A percentile compares a stretch with the other conserved stretches of the same genome.
These are phyloP conservation scores for Fagopyrum tataricum DNA, from an alignment of 148 eudicot genomes.

Conservation along the genomic window DNA sequence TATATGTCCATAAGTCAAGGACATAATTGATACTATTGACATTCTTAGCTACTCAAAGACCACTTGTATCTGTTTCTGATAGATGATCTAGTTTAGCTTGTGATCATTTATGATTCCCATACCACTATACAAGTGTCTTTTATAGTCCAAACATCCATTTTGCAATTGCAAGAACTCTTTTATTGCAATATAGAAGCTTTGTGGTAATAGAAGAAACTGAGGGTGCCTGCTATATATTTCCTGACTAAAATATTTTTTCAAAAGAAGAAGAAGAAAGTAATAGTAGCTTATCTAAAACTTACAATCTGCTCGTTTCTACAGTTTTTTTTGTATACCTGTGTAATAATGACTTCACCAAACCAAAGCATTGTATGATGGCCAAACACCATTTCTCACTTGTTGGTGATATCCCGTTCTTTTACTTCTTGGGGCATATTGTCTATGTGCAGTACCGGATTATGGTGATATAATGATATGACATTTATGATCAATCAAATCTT, in stretches of 20 bases:
- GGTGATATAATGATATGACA: background rate
- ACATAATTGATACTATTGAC: background rate
- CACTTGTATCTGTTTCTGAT: conserved; percentile 2
- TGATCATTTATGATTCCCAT: background rate
- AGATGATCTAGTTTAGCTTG: background rate
- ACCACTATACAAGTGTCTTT: background rate
- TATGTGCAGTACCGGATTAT: background rate
- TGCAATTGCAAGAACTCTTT: background rate
- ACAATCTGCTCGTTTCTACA: background rate
- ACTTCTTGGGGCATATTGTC: background rate
- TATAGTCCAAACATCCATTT: background rate
- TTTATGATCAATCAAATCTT: background rate
- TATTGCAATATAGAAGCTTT: background rate
- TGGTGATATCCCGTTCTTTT: background rate
- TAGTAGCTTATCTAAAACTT: background rate
- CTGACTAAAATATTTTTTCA: background rate
- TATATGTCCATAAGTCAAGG: background rate
- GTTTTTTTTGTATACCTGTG: background rate
- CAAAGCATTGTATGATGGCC: background rate
- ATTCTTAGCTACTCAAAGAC: background rate
- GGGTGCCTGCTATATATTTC: background rate
- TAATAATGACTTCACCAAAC: background rate
- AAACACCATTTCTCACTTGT: background rate
- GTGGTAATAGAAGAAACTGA: background rate
- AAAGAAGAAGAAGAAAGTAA: background rate